Conservation (phyloP, 164 flowering plant genomes). For the Berberis vulgaris region DNA sequence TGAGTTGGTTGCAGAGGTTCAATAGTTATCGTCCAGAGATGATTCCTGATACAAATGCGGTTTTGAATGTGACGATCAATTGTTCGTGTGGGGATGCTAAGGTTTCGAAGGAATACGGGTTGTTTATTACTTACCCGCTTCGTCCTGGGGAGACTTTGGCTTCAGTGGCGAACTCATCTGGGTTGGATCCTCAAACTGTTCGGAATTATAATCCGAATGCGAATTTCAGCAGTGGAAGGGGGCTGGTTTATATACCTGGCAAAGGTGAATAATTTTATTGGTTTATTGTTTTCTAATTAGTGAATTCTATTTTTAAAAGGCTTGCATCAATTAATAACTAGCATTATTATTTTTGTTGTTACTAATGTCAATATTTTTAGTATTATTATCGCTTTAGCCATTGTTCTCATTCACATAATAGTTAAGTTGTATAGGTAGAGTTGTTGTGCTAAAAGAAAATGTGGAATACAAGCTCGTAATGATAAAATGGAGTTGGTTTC, state of each 20-base stretch:
- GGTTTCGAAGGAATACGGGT: conserved; percentile 29
- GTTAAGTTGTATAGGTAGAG: no score
- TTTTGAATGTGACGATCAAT: conserved; percentile 32
- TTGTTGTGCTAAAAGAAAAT: no score
- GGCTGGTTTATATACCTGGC: conserved; percentile 27
- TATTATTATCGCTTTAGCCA: no score
- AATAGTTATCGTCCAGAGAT: conserved; percentile 6
- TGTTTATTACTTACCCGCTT: conserved; percentile 46
- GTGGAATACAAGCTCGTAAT: no score
- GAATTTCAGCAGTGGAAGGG: conserved; percentile 19
- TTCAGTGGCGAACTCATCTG: conserved; percentile 14
- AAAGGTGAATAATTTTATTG: conserved; percentile 18
- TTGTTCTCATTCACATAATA: no score
- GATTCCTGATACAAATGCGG: conserved; percentile 13
- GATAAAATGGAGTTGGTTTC: no score
- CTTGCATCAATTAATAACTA: no score
- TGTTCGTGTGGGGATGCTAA: conserved; percentile 37
- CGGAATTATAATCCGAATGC: conserved; percentile 20
- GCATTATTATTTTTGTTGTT: no score
- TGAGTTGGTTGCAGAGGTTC: conserved; percentile 2
- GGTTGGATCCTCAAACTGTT: conserved; percentile 13
- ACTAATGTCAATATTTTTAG: no score
- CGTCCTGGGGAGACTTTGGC: conserved; percentile 22
- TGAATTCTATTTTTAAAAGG: no score
- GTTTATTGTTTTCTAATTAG: not conserved